These are phyloP conservation scores for Cordyceps cicadae DNA, from an alignment of 2,329 filamentous ascomycete genomes.

Conservation along the genomic window DNA sequence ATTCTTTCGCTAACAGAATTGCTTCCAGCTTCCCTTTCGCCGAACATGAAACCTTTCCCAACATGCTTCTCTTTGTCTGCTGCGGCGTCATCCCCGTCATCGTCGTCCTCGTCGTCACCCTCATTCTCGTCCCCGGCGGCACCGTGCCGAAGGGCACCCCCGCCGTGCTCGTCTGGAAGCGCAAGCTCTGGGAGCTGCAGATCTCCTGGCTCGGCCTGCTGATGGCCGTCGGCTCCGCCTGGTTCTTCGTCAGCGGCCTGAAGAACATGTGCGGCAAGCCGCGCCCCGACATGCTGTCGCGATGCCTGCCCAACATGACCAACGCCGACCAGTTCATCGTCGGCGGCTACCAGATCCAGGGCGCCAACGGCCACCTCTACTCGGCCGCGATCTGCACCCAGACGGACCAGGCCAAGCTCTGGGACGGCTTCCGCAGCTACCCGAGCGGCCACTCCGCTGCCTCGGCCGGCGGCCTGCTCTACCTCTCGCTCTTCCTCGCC, in stretches of 20 bases:
- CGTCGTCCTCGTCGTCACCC: conserved; percentile 59
- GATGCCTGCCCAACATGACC: conserved; percentile 67
- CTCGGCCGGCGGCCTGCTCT: conserved; percentile 71
- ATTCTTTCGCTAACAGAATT: not conserved
- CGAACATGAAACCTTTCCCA: conserved; percentile 62
- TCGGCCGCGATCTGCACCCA: conserved; percentile 68
- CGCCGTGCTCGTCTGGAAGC: conserved; percentile 59
- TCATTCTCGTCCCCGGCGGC: conserved; percentile 65
- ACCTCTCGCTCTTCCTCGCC: conserved; percentile 79
- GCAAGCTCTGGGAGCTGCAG: conserved; percentile 88
- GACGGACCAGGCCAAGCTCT: conserved; percentile 48
- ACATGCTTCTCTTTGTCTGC: conserved; percentile 55
- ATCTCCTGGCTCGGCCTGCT: conserved; percentile 75
- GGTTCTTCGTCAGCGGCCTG: conserved; percentile 76
- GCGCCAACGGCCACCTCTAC: conserved; percentile 59
- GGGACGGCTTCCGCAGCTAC: conserved; percentile 81
- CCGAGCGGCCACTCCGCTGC: conserved; percentile 50
- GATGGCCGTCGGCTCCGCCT: conserved; percentile 61
- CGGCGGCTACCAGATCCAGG: conserved; percentile 48
- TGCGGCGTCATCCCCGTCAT: conserved; percentile 55
- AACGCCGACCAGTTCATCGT: conserved; percentile 54
- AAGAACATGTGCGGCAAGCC: conserved; percentile 67
- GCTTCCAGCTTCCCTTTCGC: conserved; percentile 57
- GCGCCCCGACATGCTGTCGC: conserved; percentile 72
- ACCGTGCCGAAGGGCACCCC: conserved; percentile 57